Base-by-base conservation (phyloP, 768 basidiomycete species). In the Coprinopsis sp. region DNA sequence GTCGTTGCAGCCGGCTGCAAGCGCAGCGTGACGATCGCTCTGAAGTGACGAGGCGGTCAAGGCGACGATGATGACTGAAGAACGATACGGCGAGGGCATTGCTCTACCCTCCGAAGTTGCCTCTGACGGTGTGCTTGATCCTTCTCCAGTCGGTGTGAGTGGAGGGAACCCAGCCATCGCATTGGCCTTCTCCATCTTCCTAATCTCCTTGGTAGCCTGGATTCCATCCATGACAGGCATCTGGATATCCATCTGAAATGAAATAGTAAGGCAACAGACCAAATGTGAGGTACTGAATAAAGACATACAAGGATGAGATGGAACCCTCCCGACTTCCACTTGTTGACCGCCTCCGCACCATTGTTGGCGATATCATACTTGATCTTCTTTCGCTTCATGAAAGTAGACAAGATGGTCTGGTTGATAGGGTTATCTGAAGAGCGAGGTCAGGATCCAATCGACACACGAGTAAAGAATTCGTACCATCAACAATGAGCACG, bases 221-320 rank as follows among this genome's bases (percentile, higher is more conserved):
- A 98, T 96, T 27, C 96, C 96, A 65, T 95, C 91, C 89, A 96
- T 98, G 55, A 98, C 84, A 7, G 96, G 96, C 81, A 99, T 93
- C 67, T 98, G 95, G 44, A 99, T 98, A 70, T 99, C 96, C 96
- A 99, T 99, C 95, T 97, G 54, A 3, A 49, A 23, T 27, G 30
- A 6, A 25, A 37, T 34, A 45, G 30, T 42, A 38, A 53, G 37
- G n/a, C 63, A 29, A 61, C 47, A 36, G 19, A 51, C 27, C 28
- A 46, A 30, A 11, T 13, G 38, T 23, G 24, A 39, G 34, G n/a
- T 33, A 29, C 19, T 11, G 27, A n/a, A 6, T 24, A 14, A 47
- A 37, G n/a, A 46, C 89, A 54, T 52, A 96, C 95, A 66, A 99
- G 67, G 45, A 99, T 97, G 40, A 99, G 74, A 70, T 99, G 95